Evolutionary conservation across 2,329 filamentous ascomycete species (phyloP), one percentile per base, ranked within the genome.

Genomic region (Penicillium olsonii): DNA sequence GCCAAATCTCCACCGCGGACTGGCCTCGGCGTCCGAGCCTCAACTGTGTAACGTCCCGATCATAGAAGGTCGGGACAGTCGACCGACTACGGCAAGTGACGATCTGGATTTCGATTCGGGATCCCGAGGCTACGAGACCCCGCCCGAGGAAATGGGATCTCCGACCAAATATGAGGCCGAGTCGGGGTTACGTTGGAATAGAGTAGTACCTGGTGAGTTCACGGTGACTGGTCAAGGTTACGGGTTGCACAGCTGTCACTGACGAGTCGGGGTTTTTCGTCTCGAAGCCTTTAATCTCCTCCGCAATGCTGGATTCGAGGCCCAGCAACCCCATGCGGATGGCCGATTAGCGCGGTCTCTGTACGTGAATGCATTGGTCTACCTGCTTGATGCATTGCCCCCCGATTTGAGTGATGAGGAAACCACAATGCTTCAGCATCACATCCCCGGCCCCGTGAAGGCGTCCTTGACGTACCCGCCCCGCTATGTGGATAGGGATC

Each of bases 351-450:
- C 65, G 37, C 64, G 69, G 8, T 67, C 64, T 2, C 60, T 71
- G 12, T 70, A 67, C 34, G 62, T 74, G 27, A 66, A 65, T 51
- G 68, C 68, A 1, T 33, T 73, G n/a, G 57, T 68, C 8, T 73
- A 73, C 44, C 60, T 73, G 5, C 62, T 73, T 12, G 65, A 69
- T 37, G 69, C 66, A 2, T 55, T 71, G 1, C 68, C 69, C 2
- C 49, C 58, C 4, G 63, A 69, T 29, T 33, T 70, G 6, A 67
- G 56, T 2, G 26, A 50, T 1, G 65, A 70, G n/a, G 68, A 71
- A 45, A 56, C 54, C 2, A 45, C 42, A 5, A 61, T 59, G 31
- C 57, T 73, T 12, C 63, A 60, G 33, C 50, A 56, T 18, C 63
- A 57, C 20, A 43, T 71, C 6, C 67, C 65, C 5, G 55, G 59